A percentile compares a stretch with the other conserved stretches of the same genome.
Evolutionary conservation across 2,329 filamentous ascomycete species (phyloP).

Genomic region (Reticulascus tulasneorum): DNA sequence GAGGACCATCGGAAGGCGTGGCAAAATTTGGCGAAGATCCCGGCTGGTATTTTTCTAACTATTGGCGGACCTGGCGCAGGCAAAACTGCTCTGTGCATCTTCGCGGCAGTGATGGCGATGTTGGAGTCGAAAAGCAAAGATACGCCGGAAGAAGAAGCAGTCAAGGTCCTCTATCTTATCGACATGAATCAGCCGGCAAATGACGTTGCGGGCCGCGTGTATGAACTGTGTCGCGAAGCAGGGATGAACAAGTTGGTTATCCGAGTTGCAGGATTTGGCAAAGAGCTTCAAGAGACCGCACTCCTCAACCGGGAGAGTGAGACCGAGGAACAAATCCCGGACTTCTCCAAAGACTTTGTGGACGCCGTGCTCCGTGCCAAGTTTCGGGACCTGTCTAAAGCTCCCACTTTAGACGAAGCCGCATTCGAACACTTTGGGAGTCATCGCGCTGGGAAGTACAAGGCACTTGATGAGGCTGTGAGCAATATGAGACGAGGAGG

Average conservation of each 20-base stretch:
- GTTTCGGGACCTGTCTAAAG: not conserved
- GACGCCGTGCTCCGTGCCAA: too few relatives aligned
- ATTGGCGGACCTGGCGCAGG: constrained; percentile 44
- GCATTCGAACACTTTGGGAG: constrained; percentile 36
- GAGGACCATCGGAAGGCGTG: constrained; percentile 33
- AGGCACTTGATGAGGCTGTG: constrained; percentile 17
- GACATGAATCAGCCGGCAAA: constrained; percentile 46
- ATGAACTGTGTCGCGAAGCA: constrained; percentile 28
- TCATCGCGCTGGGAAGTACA: constrained; percentile 25
- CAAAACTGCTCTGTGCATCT: constrained; percentile 44
- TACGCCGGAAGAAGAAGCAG: constrained; percentile 20
- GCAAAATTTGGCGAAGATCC: constrained; percentile 27
- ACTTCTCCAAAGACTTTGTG: constrained; percentile 8
- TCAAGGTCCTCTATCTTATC: constrained; percentile 37
- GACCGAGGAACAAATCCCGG: constrained; percentile 1
- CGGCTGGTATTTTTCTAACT: constrained; percentile 39
- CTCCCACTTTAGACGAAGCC: constrained; percentile 37
- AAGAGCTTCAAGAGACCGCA: constrained; percentile 3
- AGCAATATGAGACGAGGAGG: constrained; percentile 13
- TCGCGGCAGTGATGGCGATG: constrained; percentile 32
- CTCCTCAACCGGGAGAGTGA: constrained; percentile 14
- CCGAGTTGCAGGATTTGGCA: constrained; percentile 10
- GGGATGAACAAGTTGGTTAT: constrained; percentile 24
- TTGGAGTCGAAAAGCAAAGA: not conserved
- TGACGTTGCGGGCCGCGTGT: constrained; percentile 39